Evolutionary conservation across 169 alveolate genomes (phyloP).

Genomic region (Perkinsus chesapeaki): DNA sequence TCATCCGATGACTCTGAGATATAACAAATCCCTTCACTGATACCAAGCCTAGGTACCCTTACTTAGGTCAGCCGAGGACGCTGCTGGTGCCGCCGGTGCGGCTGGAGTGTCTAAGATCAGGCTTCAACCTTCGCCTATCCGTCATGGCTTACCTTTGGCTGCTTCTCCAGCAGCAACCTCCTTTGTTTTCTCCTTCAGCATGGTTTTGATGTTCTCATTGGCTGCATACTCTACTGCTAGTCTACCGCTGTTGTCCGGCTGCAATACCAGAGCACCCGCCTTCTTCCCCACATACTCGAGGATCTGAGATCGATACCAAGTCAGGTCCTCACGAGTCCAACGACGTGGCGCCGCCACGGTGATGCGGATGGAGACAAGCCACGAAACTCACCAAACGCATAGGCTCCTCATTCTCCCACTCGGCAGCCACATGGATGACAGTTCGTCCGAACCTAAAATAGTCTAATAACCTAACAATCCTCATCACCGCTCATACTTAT

Average conservation of each 20-base stretch:
- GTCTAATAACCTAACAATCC: not conserved
- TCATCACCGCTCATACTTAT: not conserved
- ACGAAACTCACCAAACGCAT: not conserved
- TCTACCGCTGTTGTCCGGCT: not conserved
- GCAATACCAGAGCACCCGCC: not conserved
- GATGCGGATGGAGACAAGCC: not conserved
- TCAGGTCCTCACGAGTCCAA: too few relatives aligned
- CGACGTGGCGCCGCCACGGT: not conserved
- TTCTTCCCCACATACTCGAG: not conserved
- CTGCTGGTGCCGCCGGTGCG: not conserved
- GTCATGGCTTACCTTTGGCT: not conserved
- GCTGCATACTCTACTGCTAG: not conserved
- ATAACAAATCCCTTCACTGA: not conserved
- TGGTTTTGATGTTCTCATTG: not conserved
- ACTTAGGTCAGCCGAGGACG: not conserved
- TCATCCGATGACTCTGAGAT: not conserved
- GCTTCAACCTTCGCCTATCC: not conserved
- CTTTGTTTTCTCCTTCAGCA: not conserved
- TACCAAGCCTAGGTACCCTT: not conserved
- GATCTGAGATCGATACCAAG: not conserved
- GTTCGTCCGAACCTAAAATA: not conserved
- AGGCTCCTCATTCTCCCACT: not conserved
- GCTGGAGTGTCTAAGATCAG: not conserved
- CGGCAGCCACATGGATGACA: not conserved
- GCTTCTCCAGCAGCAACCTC: not conserved